Percentiles rank a stretch among this genome's conserved stretches.
Evolutionary conservation across 768 basidiomycete species (phyloP).

Genomic region (Chlorophyllum brunneum): DNA sequence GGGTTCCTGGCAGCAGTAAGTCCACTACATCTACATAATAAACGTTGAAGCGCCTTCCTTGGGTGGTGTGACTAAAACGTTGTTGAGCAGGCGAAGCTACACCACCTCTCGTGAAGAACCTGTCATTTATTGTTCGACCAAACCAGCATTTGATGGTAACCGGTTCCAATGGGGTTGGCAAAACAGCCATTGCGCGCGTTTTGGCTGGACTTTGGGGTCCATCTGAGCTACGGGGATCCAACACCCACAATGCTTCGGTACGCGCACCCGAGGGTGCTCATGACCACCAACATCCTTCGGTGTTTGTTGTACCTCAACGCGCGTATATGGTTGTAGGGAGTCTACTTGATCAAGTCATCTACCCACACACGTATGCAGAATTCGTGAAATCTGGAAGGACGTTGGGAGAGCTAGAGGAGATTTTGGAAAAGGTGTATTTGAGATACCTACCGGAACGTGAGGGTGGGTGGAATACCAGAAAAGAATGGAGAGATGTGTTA

Average conservation of each 20-base stretch:
- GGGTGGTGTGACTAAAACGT: too few species aligned
- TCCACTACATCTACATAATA: not conserved
- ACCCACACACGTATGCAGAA: slow-evolving; percentile 81
- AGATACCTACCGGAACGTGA: slow-evolving; percentile 83
- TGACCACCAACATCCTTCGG: slow-evolving; percentile 42
- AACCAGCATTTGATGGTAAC: slow-evolving; percentile 94
- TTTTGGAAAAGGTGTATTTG: slow-evolving; percentile 78
- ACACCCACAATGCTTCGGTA: too few species aligned
- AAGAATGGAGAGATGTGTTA: slow-evolving; percentile 95
- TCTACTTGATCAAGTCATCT: slow-evolving; percentile 90
- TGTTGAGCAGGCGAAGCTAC: not conserved
- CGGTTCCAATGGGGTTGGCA: slow-evolving; percentile 89
- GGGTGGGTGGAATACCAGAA: slow-evolving; percentile 84
- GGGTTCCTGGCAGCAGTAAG: slow-evolving; percentile 42
- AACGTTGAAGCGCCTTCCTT: too few species aligned
- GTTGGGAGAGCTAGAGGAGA: slow-evolving; percentile 65
- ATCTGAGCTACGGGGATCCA: too few species aligned
- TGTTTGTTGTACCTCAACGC: slow-evolving; percentile 89
- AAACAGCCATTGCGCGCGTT: slow-evolving; percentile 85
- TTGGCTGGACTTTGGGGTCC: slow-evolving; percentile 88
- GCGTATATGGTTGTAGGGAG: slow-evolving; percentile 90
- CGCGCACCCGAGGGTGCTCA: slow-evolving; percentile 18
- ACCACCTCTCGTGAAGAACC: slow-evolving; percentile 57
- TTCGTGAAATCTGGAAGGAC: slow-evolving; percentile 59
- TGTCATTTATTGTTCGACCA: slow-evolving; percentile 56